Base-by-base conservation (phyloP, 192 early-diverging fungal genomes). In the Coemansia sp. region DNA sequence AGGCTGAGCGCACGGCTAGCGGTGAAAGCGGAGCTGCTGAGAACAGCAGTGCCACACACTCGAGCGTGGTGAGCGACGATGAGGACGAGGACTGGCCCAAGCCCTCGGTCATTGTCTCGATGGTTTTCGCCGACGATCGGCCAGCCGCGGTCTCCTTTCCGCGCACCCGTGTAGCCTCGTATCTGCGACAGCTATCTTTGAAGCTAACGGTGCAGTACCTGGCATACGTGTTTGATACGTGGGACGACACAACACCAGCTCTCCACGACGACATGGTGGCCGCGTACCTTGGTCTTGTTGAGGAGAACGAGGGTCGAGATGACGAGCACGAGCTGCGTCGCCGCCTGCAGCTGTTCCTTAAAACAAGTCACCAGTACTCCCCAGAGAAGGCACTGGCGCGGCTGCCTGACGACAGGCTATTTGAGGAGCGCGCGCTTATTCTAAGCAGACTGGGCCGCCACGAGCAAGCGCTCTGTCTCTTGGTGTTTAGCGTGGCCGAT, bases 371-470 rank as follows among this genome's bases (percentile, higher is more conserved):
- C 2, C 68, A 68, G 65, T 98, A 98, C 74, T 86, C 87, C 40
- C 88, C 93, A 0, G 92, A 95, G 57, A 81, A 79, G 19, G 86
- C 94, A 20, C 72, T 98, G 40, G 86, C 86, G 9, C 85, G 86
- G 10, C 81, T 95, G 20, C 95, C 93, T 5, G 85, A 87, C 19
- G 90, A 91, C 74, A 85, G 87, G 87, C 84, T 94, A 45, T 92
- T 86, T 69, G 91, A 94, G 69, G 95, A 95, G 74, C 84, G 92
- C 8, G 91, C 91, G 0, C 81, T 92, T 39, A 77, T 96, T 10
- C 83, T 98, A 7, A 88, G 91, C 68, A 81, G 91, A 49, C 88
- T 98, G 60, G 91, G 90, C 10, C 89, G 91, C 53, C 94, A 96
- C 63, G 90, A 90, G 59, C 93, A 98, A 64, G 92, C 94, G 5